Conservation (phyloP, 306 rosid genomes). For the Rosa rugosa region DNA sequence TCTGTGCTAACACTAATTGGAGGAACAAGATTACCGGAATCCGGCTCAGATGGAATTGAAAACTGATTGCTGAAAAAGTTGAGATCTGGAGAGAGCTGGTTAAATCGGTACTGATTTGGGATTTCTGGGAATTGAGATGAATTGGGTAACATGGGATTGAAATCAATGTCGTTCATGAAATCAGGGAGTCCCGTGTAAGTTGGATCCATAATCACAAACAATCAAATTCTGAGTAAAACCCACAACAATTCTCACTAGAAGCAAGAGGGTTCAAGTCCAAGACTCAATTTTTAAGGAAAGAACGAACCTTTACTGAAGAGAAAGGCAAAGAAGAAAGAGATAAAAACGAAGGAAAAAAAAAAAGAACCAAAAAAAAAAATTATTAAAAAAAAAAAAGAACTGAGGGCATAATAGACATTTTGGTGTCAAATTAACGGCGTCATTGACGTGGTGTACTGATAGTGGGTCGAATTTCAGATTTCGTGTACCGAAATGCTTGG, state of each 20-base stretch:
- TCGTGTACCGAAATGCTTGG: no score
- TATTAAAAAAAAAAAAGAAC: no score
- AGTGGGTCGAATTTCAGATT: no score
- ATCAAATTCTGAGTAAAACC: no score
- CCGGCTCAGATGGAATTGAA: constrained; percentile 15
- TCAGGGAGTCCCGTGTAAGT: constrained; percentile 20
- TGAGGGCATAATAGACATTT: no score
- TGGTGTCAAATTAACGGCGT: no score
- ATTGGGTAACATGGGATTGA: constrained; percentile 13
- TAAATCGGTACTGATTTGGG: constrained; percentile 10
- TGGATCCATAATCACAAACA: constrained; percentile 31
- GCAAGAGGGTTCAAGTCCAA: not conserved
- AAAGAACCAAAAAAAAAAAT: no score
- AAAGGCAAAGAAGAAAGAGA: not conserved
- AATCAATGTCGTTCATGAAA: constrained; percentile 25
- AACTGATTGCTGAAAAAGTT: constrained; percentile 12
- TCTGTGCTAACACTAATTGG: not conserved
- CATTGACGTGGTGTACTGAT: no score
- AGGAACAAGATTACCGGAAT: constrained; percentile 12
- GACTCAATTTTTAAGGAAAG: constrained; percentile 7
- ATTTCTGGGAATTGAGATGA: constrained; percentile 19
- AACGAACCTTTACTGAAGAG: constrained; percentile 4
- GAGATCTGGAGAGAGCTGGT: constrained; percentile 27
- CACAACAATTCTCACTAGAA: not conserved
- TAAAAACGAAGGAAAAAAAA: no score